Conservation (phyloP, 2,329 filamentous ascomycete genomes). For the Scedosporium boydii region DNA sequence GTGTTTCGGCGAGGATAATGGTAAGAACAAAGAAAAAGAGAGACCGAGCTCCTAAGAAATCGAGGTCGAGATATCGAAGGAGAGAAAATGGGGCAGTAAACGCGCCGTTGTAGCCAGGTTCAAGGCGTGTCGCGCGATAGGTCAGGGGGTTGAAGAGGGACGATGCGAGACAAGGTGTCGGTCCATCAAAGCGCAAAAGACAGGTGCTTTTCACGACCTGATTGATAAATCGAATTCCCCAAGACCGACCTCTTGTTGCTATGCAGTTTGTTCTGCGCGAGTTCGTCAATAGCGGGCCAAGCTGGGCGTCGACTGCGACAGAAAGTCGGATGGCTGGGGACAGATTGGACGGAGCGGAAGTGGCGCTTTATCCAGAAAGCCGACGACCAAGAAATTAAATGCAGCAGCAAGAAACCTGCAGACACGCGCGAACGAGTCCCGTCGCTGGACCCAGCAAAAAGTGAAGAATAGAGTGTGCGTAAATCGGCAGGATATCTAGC, state of each 20-base stretch:
- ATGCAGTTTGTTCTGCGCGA: background rate
- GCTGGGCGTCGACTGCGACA: background rate
- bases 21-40: too few relatives aligned
- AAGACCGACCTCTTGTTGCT: background rate
- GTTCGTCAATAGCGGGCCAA: background rate
- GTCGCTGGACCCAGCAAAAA: background rate
- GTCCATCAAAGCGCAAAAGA: background rate
- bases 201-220: background rate
- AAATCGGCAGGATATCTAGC: background rate
- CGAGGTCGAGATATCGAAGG: background rate
- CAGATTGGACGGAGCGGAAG: background rate
- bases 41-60: too few relatives aligned
- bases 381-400: background rate
- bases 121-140: background rate
- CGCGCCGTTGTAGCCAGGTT: background rate
- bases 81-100: background rate
- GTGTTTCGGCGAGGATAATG: background rate
- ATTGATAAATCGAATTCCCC: background rate
- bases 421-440: background rate
- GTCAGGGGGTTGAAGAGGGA: background rate
- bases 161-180: background rate
- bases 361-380: background rate
- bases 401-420: background rate
- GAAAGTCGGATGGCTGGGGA: constrained; percentile 3
- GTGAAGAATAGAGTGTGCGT: background rate